Conservation (phyloP, 148 eudicot genomes). For the Talinum fruticosum region DNA sequence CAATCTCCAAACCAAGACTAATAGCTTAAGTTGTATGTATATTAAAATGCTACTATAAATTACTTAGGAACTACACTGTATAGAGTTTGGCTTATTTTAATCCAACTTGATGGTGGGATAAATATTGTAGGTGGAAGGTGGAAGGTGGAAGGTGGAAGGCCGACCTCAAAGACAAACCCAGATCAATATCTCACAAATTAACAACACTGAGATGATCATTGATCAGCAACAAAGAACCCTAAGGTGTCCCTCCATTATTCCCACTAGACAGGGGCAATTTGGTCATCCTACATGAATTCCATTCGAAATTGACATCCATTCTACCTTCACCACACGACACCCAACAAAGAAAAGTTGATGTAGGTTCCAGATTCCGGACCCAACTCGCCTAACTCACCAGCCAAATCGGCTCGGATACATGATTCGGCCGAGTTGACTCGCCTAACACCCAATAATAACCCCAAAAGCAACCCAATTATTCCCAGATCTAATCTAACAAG, state of each 20-base stretch:
- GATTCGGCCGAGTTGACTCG: slow-evolving; percentile 4
- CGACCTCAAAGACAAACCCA: neutral
- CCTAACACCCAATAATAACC: neutral
- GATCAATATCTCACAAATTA: neutral
- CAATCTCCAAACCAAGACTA: too few relatives aligned
- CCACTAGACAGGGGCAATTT: neutral
- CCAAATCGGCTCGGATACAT: neutral
- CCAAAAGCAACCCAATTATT: neutral
- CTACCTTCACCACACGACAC: neutral
- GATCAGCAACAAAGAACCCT: neutral
- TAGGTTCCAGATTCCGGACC: neutral
- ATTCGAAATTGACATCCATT: neutral
- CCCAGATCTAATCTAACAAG: slow-evolving; percentile 20
- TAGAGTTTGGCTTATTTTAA: too few relatives aligned
- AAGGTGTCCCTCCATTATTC: neutral
- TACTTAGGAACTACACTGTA: too few relatives aligned
- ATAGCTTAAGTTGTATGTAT: too few relatives aligned
- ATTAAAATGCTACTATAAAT: too few relatives aligned
- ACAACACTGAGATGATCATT: neutral
- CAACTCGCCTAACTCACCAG: neutral
- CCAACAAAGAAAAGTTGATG: neutral
- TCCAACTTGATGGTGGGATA: neutral
- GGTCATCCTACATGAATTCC: neutral
- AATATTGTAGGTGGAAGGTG: neutral
- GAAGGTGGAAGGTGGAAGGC: neutral